Evolutionary conservation across 371 early-diverging fungal genomes (phyloP).

Genomic region (Mucor mucedo): DNA sequence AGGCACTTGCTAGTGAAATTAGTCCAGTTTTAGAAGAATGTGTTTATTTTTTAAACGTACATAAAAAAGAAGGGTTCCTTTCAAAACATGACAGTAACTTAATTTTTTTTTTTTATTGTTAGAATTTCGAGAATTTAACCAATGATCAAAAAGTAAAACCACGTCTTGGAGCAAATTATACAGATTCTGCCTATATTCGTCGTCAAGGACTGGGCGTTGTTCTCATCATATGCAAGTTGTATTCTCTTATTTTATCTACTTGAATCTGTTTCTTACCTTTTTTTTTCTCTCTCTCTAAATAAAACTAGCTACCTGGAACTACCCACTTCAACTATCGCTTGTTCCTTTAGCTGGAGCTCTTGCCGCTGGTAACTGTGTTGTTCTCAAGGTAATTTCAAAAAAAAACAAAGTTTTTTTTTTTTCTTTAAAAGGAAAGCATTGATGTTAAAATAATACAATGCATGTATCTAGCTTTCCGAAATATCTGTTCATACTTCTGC

Average conservation of each 20-base stretch:
- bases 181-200: slow-evolving; percentile 56
- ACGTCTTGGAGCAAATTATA: slow-evolving; percentile 30
- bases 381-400: slow-evolving; percentile 60
- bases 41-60: slow-evolving; percentile 48
- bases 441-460: not conserved
- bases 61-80: slow-evolving; percentile 20
- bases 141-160: slow-evolving; percentile 53
- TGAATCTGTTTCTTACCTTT: not conserved
- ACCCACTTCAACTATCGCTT: slow-evolving; percentile 43
- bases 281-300: too few species aligned
- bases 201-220: slow-evolving; percentile 81
- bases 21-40: slow-evolving; percentile 62
- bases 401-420: not conserved
- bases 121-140: slow-evolving; percentile 67
- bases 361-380: slow-evolving; percentile 82
- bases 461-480: slow-evolving; percentile 84
- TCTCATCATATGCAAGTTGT: slow-evolving; percentile 51
- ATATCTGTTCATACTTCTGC: slow-evolving; percentile 70
- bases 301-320: slow-evolving; percentile 44
- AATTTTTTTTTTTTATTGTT: not conserved
- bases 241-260: not conserved
- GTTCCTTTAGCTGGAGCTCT: slow-evolving; percentile 71
- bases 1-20: slow-evolving; percentile 66
- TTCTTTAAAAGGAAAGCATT: not conserved
- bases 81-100: too few species aligned